Evolutionary conservation across 345 rosid species (phyloP).

Genomic region (Cochlearia excelsa): DNA sequence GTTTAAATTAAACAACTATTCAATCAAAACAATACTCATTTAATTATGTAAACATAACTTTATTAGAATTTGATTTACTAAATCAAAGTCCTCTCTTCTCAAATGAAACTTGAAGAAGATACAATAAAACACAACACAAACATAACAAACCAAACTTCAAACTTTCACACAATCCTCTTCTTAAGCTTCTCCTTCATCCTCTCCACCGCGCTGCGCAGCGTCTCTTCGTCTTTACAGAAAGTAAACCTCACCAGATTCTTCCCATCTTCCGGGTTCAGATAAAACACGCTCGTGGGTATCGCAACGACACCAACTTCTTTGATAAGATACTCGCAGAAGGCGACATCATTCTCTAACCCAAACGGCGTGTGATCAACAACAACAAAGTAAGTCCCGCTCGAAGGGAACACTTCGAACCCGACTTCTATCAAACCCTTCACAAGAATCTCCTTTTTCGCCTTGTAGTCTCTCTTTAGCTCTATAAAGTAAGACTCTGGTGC

Average conservation of each 20-base stretch:
- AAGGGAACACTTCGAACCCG: slow-evolving; percentile 84
- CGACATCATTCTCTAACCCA: slow-evolving; percentile 68
- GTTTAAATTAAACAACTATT: slow-evolving; percentile 1
- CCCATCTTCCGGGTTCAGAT: slow-evolving; percentile 89
- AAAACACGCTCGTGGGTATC: slow-evolving; percentile 86
- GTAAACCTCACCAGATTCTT: slow-evolving; percentile 92
- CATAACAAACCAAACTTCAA: slow-evolving; percentile 10
- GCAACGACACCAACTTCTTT: slow-evolving; percentile 96
- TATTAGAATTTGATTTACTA: slow-evolving; percentile 4
- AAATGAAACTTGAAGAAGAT: slow-evolving; percentile 20
- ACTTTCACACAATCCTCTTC: slow-evolving; percentile 31
- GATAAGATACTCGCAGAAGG: slow-evolving; percentile 84
- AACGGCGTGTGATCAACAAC: slow-evolving; percentile 90
- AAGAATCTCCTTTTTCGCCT: slow-evolving; percentile 71
- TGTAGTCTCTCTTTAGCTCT: slow-evolving; percentile 75
- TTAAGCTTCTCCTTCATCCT: slow-evolving; percentile 86
- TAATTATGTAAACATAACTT: slow-evolving; percentile 4
- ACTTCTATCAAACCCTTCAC: slow-evolving; percentile 81
- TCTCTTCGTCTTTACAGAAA: slow-evolving; percentile 90
- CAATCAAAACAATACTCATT: neutral
- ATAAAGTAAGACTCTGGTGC: slow-evolving; percentile 77
- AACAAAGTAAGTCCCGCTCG: slow-evolving; percentile 91
- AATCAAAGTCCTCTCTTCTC: slow-evolving; percentile 16
- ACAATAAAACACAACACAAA: slow-evolving; percentile 20
- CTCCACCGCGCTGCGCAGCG: slow-evolving; percentile 74